These are phyloP conservation scores for Calocybe gambosa DNA, from an alignment of 1,284 basidiomycete species.

Conservation along the genomic window DNA sequence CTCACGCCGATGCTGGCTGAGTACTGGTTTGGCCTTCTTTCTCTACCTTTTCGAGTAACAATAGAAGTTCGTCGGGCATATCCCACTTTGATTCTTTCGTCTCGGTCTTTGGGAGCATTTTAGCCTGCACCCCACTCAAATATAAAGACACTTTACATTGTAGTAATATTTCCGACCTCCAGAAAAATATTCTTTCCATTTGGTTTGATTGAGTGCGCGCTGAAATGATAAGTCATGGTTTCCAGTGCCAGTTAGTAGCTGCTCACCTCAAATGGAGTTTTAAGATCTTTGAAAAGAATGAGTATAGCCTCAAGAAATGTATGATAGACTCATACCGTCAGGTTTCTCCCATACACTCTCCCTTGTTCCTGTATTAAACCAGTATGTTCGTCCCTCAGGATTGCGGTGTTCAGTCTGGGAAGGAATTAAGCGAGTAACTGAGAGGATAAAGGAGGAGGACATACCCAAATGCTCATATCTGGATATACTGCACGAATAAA, in stretches of 20 bases:
- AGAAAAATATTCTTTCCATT: conserved; percentile 92
- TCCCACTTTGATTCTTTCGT: conserved; percentile 94
- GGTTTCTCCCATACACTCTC: conserved; percentile 88
- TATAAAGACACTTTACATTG: conserved; percentile 48
- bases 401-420: conserved; percentile 72
- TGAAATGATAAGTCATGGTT: conserved; percentile 24
- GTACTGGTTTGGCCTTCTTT: conserved; percentile 45
- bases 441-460: conserved; percentile 1
- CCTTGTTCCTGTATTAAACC: conserved; percentile 74
- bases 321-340: conserved; percentile 47
- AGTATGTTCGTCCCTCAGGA: conserved; percentile 80
- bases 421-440: not conserved
- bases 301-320: conserved; percentile 11
- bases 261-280: conserved; percentile 80
- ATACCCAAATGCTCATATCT: conserved; percentile 27
- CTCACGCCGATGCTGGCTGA: conserved; percentile 21
- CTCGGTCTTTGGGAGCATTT: conserved; percentile 48
- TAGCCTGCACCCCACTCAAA: not conserved
- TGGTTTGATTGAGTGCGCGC: conserved; percentile 80
- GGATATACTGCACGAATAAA: too few species aligned
- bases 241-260: conserved; percentile 2
- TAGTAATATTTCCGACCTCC: conserved; percentile 91
- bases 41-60: conserved; percentile 79
- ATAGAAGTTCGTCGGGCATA: conserved; percentile 82
- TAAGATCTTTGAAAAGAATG: conserved; percentile 46